Evolutionary conservation across 805 yeast species (phyloP).

Genomic region (Saccharomycopsis sp.): DNA sequence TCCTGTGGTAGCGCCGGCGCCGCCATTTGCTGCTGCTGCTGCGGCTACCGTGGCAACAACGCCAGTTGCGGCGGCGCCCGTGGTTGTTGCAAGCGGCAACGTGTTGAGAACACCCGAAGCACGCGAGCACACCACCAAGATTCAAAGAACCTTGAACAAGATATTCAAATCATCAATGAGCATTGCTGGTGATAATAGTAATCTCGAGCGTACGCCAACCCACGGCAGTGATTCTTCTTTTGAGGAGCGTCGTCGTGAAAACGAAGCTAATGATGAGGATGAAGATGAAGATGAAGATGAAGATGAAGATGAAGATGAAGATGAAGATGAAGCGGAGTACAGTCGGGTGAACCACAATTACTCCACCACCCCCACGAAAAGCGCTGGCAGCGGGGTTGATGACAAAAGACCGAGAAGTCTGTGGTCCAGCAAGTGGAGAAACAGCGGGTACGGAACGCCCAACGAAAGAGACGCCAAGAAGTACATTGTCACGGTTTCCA

Average conservation of each 20-base stretch:
- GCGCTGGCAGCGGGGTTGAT: constrained; percentile 1
- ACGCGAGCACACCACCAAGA: no score
- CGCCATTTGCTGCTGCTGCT: no score
- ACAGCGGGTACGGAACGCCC: neutral
- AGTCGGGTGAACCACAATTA: neutral
- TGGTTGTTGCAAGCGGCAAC: no score
- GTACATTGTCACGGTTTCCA: neutral
- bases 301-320: neutral
- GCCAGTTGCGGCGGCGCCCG: no score
- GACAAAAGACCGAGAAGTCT: neutral
- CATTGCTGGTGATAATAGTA: constrained; percentile 3
- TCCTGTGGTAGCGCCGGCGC: neutral
- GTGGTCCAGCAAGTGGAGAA: neutral
- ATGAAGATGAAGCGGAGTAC: neutral
- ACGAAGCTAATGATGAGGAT: no score
- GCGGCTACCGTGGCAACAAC: no score
- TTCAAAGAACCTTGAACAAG: constrained; percentile 10
- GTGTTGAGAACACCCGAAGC: no score
- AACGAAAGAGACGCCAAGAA: neutral
- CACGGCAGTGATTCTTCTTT: neutral
- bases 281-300: no score
- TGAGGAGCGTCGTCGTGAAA: no score
- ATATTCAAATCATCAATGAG: constrained; percentile 12
- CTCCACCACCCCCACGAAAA: constrained; percentile 4
- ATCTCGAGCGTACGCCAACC: no score